A percentile compares a stretch with the other conserved stretches of the same genome.
phyloP scores from a whole-genome alignment of 2,329 filamentous ascomycete species.

The Byssothecium circinans region DNA sequence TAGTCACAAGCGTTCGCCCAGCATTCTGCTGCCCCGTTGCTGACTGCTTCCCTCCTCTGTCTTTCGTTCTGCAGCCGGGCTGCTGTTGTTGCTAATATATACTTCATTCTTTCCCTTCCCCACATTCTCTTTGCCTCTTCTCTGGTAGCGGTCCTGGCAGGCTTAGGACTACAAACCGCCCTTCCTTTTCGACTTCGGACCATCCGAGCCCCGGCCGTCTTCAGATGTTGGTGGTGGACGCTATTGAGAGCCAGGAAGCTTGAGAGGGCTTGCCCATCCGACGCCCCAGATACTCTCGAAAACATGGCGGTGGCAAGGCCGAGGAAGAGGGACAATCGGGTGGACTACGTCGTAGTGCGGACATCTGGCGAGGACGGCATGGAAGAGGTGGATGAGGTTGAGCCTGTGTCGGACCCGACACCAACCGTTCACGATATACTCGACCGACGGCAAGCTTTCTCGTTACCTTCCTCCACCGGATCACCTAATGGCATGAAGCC shows the following conservation, averaged over 20 bases:
- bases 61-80: conserved; percentile 43
- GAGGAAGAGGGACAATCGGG: conserved; percentile 20
- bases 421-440: conserved; percentile 20
- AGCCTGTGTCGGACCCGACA: conserved; percentile 16
- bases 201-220: conserved; percentile 23
- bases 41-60: conserved; percentile 36
- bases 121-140: conserved; percentile 22
- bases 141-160: conserved; percentile 36
- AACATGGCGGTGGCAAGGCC: conserved; percentile 35
- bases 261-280: conserved; percentile 34
- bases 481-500: not conserved
- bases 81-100: conserved; percentile 38
- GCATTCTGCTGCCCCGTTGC: conserved; percentile 36
- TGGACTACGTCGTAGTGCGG: conserved; percentile 35
- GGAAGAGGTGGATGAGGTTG: conserved; percentile 11
- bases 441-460: conserved; percentile 15
- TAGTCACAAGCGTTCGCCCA: conserved; percentile 40
- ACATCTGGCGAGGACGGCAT: conserved; percentile 19
- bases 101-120: conserved; percentile 34
- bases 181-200: conserved; percentile 13
- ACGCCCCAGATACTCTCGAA: conserved; percentile 19
- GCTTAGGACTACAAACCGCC: conserved; percentile 31
- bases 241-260: conserved; percentile 36
- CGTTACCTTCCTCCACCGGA: not conserved
- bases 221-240: conserved; percentile 41